Conservation (phyloP, 1,139 yeast genomes). For the Nakaseomyces nivariensis region DNA sequence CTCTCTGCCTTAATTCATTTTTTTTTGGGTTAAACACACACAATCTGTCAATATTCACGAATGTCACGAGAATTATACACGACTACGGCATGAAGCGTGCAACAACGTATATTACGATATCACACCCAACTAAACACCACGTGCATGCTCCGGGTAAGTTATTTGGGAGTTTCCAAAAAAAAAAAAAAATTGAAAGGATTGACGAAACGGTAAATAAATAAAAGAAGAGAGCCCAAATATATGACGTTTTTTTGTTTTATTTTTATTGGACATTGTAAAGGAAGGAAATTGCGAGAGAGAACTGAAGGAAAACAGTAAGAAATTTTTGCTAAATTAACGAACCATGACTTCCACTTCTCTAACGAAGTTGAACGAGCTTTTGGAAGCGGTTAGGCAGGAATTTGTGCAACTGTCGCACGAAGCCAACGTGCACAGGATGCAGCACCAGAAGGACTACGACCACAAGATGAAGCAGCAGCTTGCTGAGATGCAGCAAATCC, state of each 20-base stretch:
- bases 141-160: background rate
- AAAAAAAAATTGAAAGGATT: background rate
- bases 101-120: too few relatives aligned
- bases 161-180: background rate
- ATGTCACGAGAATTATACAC: too few relatives aligned
- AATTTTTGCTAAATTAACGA: too few relatives aligned
- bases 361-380: conserved; percentile 43
- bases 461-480: conserved; percentile 84
- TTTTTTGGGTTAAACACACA: too few relatives aligned
- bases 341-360: conserved; percentile 1
- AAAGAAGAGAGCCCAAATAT: background rate
- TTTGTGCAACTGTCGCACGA: conserved; percentile 80
- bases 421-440: conserved; percentile 78
- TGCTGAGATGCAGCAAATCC: conserved; percentile 86
- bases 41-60: too few relatives aligned
- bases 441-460: conserved; percentile 82
- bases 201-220: background rate
- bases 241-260: too few relatives aligned
- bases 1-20: too few relatives aligned
- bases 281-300: too few relatives aligned
- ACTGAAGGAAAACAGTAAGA: too few relatives aligned
- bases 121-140: too few relatives aligned
- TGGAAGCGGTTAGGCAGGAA: conserved; percentile 89
- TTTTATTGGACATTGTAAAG: too few relatives aligned
- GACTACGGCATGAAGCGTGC: too few relatives aligned